Percentiles rank a stretch among this genome's conserved stretches.
These are phyloP conservation scores for Paraurostyla sp. DNA, from an alignment of 73 alveolate species.

Conservation along the genomic window DNA sequence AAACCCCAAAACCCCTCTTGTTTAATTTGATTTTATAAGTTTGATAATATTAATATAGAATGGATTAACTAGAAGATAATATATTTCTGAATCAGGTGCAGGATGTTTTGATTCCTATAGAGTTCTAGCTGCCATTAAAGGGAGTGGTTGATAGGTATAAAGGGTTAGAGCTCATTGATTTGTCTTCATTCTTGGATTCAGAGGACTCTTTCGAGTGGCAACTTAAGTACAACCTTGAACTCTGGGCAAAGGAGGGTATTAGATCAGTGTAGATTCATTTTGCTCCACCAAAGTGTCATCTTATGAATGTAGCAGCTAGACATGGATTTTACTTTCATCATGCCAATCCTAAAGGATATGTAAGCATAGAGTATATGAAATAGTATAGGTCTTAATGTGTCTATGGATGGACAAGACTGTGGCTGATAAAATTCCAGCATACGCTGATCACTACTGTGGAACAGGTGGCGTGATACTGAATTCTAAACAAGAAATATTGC, in stretches of 20 bases:
- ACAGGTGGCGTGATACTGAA: conserved; percentile 54
- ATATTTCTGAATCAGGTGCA: too few species aligned
- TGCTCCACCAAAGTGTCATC: conserved; percentile 46
- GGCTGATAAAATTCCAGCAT: conserved; percentile 24
- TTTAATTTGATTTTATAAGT: too few species aligned
- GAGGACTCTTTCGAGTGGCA: not conserved
- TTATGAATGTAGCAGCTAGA: conserved; percentile 27
- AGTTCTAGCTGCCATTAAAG: not conserved
- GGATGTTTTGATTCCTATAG: too few species aligned
- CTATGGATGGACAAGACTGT: conserved; percentile 62
- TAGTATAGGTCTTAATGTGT: conserved; percentile 57
- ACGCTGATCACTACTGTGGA: conserved; percentile 57
- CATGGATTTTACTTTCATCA: conserved; percentile 76
- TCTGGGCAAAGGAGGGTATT: conserved; percentile 31
- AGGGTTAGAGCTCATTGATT: not conserved
- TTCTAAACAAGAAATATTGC: conserved; percentile 45
- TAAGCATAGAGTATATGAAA: too few species aligned
- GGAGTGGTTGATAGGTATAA: conserved; percentile 28
- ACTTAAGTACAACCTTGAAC: not conserved
- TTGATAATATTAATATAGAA: too few species aligned
- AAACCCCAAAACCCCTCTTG: too few species aligned
- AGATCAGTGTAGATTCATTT: conserved; percentile 39
- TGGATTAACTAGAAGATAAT: too few species aligned
- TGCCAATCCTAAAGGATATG: conserved; percentile 48
- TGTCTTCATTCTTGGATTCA: not conserved